Evolutionary conservation across 495 filamentous ascomycete species (phyloP).

Genomic region (Astrothelium subdiscretum): DNA sequence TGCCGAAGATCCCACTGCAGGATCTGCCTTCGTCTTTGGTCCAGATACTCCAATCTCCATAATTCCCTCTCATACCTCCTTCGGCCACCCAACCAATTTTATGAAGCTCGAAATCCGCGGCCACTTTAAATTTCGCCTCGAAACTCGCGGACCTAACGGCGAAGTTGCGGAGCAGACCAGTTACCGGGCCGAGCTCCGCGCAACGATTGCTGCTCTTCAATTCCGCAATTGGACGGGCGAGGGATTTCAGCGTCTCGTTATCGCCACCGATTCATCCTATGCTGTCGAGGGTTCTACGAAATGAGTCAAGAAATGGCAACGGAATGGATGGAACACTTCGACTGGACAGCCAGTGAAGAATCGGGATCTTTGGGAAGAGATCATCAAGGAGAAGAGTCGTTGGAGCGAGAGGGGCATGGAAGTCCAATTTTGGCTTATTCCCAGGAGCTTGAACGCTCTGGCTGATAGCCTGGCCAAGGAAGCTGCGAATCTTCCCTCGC

Average conservation of each 20-base stretch:
- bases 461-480: slow-evolving; percentile 34
- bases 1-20: background rate
- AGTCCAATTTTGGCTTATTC: slow-evolving; percentile 35
- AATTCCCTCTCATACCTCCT: background rate
- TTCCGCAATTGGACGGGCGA: slow-evolving; percentile 36
- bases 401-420: slow-evolving; percentile 15
- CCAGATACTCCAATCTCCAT: background rate
- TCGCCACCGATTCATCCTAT: slow-evolving; percentile 78
- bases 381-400: slow-evolving; percentile 42
- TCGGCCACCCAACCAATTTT: background rate
- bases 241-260: slow-evolving; percentile 42
- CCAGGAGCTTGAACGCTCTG: slow-evolving; percentile 28
- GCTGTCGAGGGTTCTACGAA: slow-evolving; percentile 78
- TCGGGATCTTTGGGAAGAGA: slow-evolving; percentile 64
- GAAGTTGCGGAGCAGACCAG: slow-evolving; percentile 61
- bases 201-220: slow-evolving; percentile 72
- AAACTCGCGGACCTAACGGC: slow-evolving; percentile 6
- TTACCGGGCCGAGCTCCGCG: slow-evolving; percentile 85
- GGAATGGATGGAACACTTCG: slow-evolving; percentile 66
- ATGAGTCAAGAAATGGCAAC: slow-evolving; percentile 72
- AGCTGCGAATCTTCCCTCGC: slow-evolving; percentile 7
- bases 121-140: background rate
- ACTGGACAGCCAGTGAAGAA: slow-evolving; percentile 67
- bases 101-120: background rate
- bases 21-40: background rate